A percentile compares a stretch with the other conserved stretches of the same genome.
Evolutionary conservation across 495 filamentous ascomycete species (phyloP).

Genomic region (Beverwykella pulmonaria): DNA sequence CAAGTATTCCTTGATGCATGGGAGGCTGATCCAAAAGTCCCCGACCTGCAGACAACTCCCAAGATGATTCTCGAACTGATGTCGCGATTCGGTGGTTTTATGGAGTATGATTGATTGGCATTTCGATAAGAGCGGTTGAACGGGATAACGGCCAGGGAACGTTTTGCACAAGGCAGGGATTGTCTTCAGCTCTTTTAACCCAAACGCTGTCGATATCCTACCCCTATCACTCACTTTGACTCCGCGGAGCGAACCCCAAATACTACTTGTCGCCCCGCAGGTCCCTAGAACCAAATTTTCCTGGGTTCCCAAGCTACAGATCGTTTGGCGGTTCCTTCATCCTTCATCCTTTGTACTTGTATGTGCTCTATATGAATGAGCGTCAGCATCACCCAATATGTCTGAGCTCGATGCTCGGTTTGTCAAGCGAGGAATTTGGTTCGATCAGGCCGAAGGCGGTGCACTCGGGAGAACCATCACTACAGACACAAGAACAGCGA

Average conservation of each 20-base stretch:
- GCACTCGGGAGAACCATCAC: constrained; percentile 23
- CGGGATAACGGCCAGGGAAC: background rate
- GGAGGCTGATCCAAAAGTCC: background rate
- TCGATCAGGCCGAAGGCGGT: constrained; percentile 4
- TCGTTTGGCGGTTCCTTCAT: background rate
- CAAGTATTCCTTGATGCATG: background rate
- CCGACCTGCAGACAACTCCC: background rate
- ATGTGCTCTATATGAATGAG: too few species aligned
- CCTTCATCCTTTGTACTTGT: background rate
- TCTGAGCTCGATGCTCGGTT: constrained; percentile 5
- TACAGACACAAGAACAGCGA: constrained; percentile 11
- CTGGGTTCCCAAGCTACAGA: background rate
- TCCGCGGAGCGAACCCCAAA: background rate
- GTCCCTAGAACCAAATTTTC: background rate
- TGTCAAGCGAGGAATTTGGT: constrained; percentile 21
- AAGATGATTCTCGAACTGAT: too few species aligned
- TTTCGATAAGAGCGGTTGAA: background rate
- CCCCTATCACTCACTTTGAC: background rate
- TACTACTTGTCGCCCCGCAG: background rate
- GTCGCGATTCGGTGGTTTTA: background rate
- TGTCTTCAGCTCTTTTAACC: background rate
- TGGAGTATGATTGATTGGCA: background rate
- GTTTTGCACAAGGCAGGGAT: background rate
- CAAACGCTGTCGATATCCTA: background rate
- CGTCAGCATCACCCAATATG: background rate